Evolutionary conservation across 225 moss, liverwort and hornwort species (phyloP).

Genomic region (Sphagnum contortum): DNA sequence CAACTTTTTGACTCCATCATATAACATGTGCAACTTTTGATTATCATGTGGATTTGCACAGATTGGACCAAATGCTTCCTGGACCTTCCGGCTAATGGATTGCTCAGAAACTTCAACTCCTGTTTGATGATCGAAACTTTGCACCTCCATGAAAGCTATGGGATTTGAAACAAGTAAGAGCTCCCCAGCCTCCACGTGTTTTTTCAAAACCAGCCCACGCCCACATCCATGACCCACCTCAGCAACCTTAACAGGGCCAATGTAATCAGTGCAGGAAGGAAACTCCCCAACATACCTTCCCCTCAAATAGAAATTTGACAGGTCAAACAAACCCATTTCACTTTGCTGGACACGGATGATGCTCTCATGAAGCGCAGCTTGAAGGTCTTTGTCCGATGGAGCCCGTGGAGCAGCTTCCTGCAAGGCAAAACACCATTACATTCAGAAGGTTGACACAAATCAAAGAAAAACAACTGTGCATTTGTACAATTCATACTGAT

Average conservation of each 20-base stretch:
- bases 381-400: no score
- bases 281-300: neutral
- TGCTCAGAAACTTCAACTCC: conserved; percentile 30
- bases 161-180: conserved; percentile 25
- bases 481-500: no score
- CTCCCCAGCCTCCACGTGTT: conserved; percentile 10
- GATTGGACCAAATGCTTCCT: conserved; percentile 33
- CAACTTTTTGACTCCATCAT: conserved; percentile 25
- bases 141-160: neutral
- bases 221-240: conserved; percentile 6
- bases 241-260: conserved; percentile 18
- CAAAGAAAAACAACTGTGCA: no score
- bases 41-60: conserved; percentile 29
- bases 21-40: conserved; percentile 44
- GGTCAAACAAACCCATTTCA: no score
- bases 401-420: no score
- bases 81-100: conserved; percentile 35
- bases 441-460: no score
- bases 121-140: neutral
- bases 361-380: no score
- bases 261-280: conserved; percentile 22
- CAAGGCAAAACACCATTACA: no score
- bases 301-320: no score
- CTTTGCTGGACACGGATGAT: no score
- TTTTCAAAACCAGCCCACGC: conserved; percentile 13